Base-by-base conservation (phyloP, 164 flowering plant species). In the Saururus chinensis region DNA sequence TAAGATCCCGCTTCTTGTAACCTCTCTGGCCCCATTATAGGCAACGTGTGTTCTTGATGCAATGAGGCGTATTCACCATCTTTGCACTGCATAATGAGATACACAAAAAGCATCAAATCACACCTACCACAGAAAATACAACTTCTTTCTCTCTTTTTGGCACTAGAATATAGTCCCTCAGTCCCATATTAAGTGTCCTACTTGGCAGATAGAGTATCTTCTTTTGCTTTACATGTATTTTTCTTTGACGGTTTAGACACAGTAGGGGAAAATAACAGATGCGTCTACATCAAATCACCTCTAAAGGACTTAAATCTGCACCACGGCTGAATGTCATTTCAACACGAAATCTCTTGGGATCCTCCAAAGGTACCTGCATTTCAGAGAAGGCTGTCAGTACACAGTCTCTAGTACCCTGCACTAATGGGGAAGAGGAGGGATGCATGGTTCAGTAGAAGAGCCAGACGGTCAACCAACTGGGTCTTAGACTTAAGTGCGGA, bases 251-350 rank as follows among this genome's bases (percentile, higher is more conserved):
- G n/a, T n/a, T n/a, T n/a, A n/a, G n/a, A n/a, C n/a, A n/a, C n/a
- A 19, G 19, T 1, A 24, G 37, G 37, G 35, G 0, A 7, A 24
- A 9, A 19, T 9, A 23, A 23, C 2, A 7, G 11, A 8, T 12
- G 17, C 17, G 4, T 1, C 4, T 9, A 24, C 1, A 24, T 55
- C 30, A 55, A 35, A 55, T 11, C 35, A 90, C 99, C 97, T 93
- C 97, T 75, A 93, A 69, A 14, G 99, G 96, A 64, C 95, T 90
- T 59, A 88, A 74, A 81, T 93, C 99, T 65, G 99, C 99, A 66
- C 99, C 99, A 52, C 99, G 88, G 73, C 99, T 93, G 70, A 88
- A 93, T 7, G 97, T 88, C 86, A 93, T 73, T 76, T 93, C 99
- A 24, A 90, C 62, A 30, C 96, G 95, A 63, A 71, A 93, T 65